Evolutionary conservation across 495 filamentous ascomycete genomes (phyloP).

Genomic region (Lasiosphaeriaceae sp.): DNA sequence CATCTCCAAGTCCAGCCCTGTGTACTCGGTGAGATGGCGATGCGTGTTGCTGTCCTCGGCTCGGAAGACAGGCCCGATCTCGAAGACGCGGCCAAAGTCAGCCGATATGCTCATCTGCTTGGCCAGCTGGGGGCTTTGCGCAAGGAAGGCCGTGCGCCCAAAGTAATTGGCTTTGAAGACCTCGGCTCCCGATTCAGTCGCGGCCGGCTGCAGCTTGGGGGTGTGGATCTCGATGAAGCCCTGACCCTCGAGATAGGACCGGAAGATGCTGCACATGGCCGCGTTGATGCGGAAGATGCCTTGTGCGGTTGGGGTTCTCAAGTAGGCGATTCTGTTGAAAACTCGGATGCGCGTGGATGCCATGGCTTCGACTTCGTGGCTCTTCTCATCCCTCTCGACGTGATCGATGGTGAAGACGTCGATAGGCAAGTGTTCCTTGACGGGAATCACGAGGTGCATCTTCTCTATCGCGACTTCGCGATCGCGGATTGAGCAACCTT

Average conservation of each 20-base stretch:
- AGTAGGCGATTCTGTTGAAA: constrained; percentile 79
- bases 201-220: constrained; percentile 83
- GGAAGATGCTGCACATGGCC: constrained; percentile 75
- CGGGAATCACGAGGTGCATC: constrained; percentile 60
- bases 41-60: constrained; percentile 97
- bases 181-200: constrained; percentile 86
- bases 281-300: constrained; percentile 79
- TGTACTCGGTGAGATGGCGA: constrained; percentile 93
- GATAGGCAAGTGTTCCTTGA: constrained; percentile 68
- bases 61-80: constrained; percentile 93
- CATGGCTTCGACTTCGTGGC: constrained; percentile 37
- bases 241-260: constrained; percentile 67
- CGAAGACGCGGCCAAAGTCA: constrained; percentile 87
- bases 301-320: constrained; percentile 81
- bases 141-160: constrained; percentile 80
- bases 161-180: constrained; percentile 98
- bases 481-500: constrained; percentile 70
- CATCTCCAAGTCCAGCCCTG: constrained; percentile 94
- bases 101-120: constrained; percentile 95
- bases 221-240: constrained; percentile 91
- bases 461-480: constrained; percentile 77
- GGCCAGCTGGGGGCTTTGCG: constrained; percentile 88
- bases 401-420: constrained; percentile 53
- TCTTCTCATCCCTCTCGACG: constrained; percentile 34
- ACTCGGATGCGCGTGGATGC: constrained; percentile 49